Evolutionary conservation across 2,329 filamentous ascomycete species (phyloP).

Genomic region (Aspergillus sp.): DNA sequence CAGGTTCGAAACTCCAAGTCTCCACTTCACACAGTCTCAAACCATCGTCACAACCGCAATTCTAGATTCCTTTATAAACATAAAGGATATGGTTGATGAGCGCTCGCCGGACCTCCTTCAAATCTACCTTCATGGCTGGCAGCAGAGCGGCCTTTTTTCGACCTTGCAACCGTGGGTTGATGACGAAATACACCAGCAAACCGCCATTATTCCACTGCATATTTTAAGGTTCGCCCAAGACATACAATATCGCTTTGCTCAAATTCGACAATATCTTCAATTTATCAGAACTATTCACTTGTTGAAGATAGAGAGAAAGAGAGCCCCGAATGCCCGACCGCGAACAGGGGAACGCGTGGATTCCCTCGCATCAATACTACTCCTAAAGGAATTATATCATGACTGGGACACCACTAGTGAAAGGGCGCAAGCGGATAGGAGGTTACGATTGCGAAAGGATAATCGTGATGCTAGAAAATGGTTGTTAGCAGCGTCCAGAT

Average conservation of each 20-base stretch:
- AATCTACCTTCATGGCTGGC: background rate
- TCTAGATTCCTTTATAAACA: background rate
- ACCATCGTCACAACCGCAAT: background rate
- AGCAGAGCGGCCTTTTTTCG: background rate
- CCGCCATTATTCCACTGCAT: background rate
- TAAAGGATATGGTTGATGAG: background rate
- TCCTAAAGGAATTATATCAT: background rate
- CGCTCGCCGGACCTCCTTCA: background rate
- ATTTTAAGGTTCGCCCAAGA: background rate
- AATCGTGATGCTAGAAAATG: conserved; percentile 1
- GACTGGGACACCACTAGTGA: background rate
- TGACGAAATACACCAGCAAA: background rate
- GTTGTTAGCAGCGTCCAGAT: background rate
- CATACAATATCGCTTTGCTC: background rate
- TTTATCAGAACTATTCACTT: background rate
- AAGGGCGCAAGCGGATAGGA: background rate
- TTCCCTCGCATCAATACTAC: background rate
- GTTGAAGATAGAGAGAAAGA: background rate
- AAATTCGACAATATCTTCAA: background rate
- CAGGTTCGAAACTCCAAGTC: background rate
- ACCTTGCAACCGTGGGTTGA: background rate
- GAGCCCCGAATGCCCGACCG: background rate
- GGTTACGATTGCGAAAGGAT: background rate
- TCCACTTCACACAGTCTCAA: background rate
- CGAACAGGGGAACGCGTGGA: background rate